phyloP scores from a whole-genome alignment of 306 rosid species.

The Glycyrrhiza uralensis region DNA sequence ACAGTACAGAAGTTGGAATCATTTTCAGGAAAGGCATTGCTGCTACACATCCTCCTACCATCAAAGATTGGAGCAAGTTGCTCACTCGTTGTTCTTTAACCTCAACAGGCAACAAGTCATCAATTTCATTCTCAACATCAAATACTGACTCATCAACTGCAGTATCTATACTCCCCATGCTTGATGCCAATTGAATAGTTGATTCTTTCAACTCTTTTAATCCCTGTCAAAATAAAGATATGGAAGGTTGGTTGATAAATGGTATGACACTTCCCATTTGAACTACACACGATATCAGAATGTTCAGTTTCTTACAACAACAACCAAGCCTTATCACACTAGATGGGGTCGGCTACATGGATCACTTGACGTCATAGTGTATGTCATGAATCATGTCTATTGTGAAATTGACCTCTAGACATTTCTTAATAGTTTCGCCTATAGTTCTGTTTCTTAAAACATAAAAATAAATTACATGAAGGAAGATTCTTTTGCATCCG shows the following conservation, averaged over 20 bases:
- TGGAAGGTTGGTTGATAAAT: conserved; percentile 12
- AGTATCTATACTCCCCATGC: conserved; percentile 41
- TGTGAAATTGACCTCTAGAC: no score
- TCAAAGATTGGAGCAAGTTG: conserved; percentile 72
- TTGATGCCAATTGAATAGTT: conserved; percentile 55
- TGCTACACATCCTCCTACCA: conserved; percentile 73
- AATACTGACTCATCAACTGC: conserved; percentile 61
- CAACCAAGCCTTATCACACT: no score
- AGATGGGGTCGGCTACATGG: no score
- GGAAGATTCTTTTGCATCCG: background rate
- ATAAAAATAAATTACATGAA: background rate
- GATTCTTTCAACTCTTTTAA: conserved; percentile 61
- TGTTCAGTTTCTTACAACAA: background rate
- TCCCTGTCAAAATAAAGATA: conserved; percentile 45
- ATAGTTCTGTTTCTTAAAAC: background rate
- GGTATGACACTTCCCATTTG: background rate
- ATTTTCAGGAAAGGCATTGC: conserved; percentile 75
- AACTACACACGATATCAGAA: conserved; percentile 7
- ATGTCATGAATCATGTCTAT: no score
- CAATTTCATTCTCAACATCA: conserved; percentile 72
- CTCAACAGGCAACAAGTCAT: conserved; percentile 70
- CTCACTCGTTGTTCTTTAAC: conserved; percentile 84
- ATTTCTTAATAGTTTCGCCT: no score
- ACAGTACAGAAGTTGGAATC: conserved; percentile 79
- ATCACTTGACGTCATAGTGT: no score